Conservation (phyloP, 495 filamentous ascomycete species). For the Entonaema liquescens region DNA sequence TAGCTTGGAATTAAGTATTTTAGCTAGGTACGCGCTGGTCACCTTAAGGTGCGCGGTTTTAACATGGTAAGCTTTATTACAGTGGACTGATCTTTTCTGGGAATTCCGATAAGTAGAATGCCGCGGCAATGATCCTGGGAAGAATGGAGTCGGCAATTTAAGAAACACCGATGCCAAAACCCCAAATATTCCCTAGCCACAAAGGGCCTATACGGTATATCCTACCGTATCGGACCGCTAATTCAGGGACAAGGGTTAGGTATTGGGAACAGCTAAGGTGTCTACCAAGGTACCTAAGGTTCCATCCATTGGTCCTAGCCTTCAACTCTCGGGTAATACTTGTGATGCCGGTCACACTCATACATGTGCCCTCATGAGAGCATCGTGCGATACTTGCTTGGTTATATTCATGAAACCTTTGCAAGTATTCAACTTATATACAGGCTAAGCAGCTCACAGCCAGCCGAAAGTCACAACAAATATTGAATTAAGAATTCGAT, state of each 20-base stretch:
- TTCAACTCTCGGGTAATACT: slow-evolving; percentile 25
- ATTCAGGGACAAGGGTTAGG: slow-evolving; percentile 21
- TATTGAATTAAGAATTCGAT: not conserved
- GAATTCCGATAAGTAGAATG: slow-evolving; percentile 18
- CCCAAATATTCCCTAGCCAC: slow-evolving; percentile 10
- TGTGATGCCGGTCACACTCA: slow-evolving; percentile 24
- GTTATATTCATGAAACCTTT: no score
- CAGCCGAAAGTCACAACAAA: not conserved
- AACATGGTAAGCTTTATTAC: not conserved
- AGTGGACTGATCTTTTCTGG: not conserved
- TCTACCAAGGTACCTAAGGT: not conserved
- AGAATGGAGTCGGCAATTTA: slow-evolving; percentile 24
- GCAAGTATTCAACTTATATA: no score
- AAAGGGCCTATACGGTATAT: slow-evolving; percentile 6
- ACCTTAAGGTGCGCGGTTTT: slow-evolving; percentile 1
- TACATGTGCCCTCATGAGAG: slow-evolving; percentile 9
- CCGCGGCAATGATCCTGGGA: slow-evolving; percentile 25
- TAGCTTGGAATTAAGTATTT: slow-evolving; percentile 19
- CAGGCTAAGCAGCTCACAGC: not conserved
- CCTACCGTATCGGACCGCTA: slow-evolving; percentile 14
- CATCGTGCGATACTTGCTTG: slow-evolving; percentile 10
- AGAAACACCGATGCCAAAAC: slow-evolving; percentile 21
- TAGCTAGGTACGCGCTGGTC: not conserved
- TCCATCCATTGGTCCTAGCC: slow-evolving; percentile 27
- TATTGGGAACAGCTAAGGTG: no score